Base-by-base conservation (phyloP, 2,329 filamentous ascomycete genomes). In the Cryphonectria radicalis region DNA sequence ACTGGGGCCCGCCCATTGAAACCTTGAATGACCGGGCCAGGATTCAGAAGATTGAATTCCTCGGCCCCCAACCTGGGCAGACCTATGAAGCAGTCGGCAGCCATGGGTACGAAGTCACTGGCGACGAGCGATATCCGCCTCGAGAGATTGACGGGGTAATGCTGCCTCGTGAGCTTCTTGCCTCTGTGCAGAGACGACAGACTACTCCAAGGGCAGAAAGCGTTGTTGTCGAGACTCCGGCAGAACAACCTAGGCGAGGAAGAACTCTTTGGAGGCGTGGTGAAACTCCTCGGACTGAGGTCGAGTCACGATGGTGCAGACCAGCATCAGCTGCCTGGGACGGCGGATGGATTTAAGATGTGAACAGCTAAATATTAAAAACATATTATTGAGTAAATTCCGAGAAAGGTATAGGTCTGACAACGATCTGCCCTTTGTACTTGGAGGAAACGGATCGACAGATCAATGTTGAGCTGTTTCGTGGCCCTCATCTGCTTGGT, bases 361-460 rank as follows among this genome's bases (percentile, higher is more conserved):
- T 8, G n/a, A 22, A 4, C 22, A 50, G 46, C n/a, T 19, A 22
- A 43, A 8, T 8, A 42, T 35, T 43, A 43, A 43, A 1, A 42
- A 43, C 17, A 32, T 17, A 32, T 17, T 32, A 71, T 35, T 62
- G 13, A 35, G 40, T 28, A 8, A 14, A 42, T 1, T 42, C 60
- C 28, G 19, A 32, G 60, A 63, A 63, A n/a, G 60, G 60, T 14
- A 14, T 2, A 11, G 22, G 19, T n/a, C n/a, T 63, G 35, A 10
- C 2, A 35, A 69, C 40, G 13, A 60, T 59, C 25, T 69, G 62
- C 8, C 68, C 70, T 13, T 72, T 63, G 64, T 81, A 81, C 14
- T 17, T 76, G 69, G 13, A 80, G 70, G 10, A 81, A 74, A 60
- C 77, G 76, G 1, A 75, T 37, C 75, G 75, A 81, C 79, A 0